Evolutionary conservation across 2,329 filamentous ascomycete species (phyloP).

Genomic region (Monilinia laxa): DNA sequence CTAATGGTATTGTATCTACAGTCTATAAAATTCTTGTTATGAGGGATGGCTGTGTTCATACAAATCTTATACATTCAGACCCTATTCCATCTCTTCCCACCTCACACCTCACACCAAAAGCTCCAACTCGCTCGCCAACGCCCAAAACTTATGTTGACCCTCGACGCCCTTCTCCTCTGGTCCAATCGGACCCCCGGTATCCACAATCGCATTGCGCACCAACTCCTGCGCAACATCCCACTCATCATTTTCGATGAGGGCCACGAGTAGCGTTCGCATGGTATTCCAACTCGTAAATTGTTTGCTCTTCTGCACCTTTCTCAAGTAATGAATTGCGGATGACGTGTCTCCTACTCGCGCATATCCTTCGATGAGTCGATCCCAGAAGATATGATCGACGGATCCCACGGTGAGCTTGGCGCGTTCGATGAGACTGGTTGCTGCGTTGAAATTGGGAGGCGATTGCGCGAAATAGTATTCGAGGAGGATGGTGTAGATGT

Average conservation of each 20-base stretch:
- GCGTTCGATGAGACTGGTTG: slow-evolving; percentile 59
- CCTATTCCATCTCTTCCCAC: neutral
- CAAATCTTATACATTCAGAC: neutral
- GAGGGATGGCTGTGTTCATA: neutral
- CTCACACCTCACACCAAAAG: slow-evolving; percentile 26
- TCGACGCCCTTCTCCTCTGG: slow-evolving; percentile 31
- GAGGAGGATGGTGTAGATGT: slow-evolving; percentile 74
- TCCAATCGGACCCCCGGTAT: slow-evolving; percentile 32
- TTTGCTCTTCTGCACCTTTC: slow-evolving; percentile 34
- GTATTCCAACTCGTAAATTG: slow-evolving; percentile 34
- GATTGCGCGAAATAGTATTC: slow-evolving; percentile 61
- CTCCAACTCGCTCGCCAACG: slow-evolving; percentile 32
- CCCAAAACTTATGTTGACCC: slow-evolving; percentile 39
- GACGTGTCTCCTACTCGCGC: slow-evolving; percentile 52
- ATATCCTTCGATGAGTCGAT: slow-evolving; percentile 68
- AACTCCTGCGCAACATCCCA: slow-evolving; percentile 38
- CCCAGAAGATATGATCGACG: slow-evolving; percentile 63
- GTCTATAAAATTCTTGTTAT: neutral
- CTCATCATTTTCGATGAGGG: slow-evolving; percentile 38
- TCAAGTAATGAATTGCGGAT: slow-evolving; percentile 51
- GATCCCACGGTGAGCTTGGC: slow-evolving; percentile 42
- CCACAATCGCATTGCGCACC: slow-evolving; percentile 35
- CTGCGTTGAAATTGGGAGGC: slow-evolving; percentile 58
- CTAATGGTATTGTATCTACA: too few relatives aligned
- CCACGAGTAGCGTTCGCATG: slow-evolving; percentile 35